Evolutionary conservation across 202 grass and related monocot species (phyloP).

Genomic region (Panicum hallii): DNA sequence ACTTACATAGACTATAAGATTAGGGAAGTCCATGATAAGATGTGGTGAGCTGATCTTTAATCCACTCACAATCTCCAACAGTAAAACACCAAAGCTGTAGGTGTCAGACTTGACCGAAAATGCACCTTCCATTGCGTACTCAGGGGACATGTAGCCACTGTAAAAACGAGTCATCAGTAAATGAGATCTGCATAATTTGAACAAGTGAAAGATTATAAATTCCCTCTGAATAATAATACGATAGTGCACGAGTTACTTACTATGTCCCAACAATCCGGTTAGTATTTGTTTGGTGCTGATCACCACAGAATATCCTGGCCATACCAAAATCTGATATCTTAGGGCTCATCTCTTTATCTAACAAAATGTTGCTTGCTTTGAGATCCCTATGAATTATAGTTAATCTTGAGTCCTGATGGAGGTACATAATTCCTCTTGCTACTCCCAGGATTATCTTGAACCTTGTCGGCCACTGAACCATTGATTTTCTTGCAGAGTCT

Average conservation of each 20-base stretch:
- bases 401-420: slow-evolving; percentile 57
- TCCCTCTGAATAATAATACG: not conserved
- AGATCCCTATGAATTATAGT: slow-evolving; percentile 57
- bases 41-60: slow-evolving; percentile 25
- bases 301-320: slow-evolving; percentile 50
- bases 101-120: slow-evolving; percentile 59
- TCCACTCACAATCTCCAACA: slow-evolving; percentile 55
- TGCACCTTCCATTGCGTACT: slow-evolving; percentile 53
- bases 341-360: slow-evolving; percentile 60
- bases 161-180: not conserved
- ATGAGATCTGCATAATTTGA: not conserved
- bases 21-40: not conserved
- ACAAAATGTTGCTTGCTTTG: slow-evolving; percentile 64
- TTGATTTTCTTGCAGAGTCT: slow-evolving; percentile 40
- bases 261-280: slow-evolving; percentile 61
- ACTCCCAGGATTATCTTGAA: slow-evolving; percentile 50
- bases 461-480: slow-evolving; percentile 51
- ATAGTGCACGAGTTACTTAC: slow-evolving; percentile 43
- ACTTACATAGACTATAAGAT: slow-evolving; percentile 34
- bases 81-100: slow-evolving; percentile 54
- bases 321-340: slow-evolving; percentile 75
- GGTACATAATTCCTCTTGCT: slow-evolving; percentile 54
- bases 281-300: slow-evolving; percentile 47
- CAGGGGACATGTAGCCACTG: slow-evolving; percentile 63
- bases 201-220: not conserved